phyloP scores from a whole-genome alignment of 179 eudicot species.

The Nepenthes alata region DNA sequence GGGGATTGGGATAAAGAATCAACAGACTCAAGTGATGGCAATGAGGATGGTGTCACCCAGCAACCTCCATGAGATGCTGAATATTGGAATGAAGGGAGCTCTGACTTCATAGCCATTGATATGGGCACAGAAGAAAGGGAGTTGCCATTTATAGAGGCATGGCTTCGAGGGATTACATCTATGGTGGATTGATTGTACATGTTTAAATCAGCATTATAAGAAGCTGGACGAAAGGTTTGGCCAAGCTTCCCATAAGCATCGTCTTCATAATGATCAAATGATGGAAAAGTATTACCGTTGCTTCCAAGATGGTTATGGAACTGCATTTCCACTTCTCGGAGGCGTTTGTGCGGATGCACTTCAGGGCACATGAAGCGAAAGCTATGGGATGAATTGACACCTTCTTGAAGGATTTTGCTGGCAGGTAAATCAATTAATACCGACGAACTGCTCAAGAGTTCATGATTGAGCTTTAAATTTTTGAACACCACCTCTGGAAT shows the following conservation, averaged over 20 bases:
- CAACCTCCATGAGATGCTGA: constrained; percentile 38
- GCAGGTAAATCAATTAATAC: constrained; percentile 24
- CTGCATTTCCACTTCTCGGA: constrained; percentile 28
- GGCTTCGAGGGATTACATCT: constrained; percentile 40
- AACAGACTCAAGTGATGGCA: constrained; percentile 51
- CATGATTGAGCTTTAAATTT: constrained; percentile 24
- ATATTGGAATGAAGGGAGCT: constrained; percentile 93
- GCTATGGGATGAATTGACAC: constrained; percentile 16
- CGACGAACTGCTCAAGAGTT: constrained; percentile 17
- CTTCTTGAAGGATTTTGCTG: constrained; percentile 24
- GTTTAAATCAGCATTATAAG: constrained; percentile 27
- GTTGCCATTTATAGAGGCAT: constrained; percentile 61
- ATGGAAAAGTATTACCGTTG: constrained; percentile 16
- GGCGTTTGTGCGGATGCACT: constrained; percentile 42
- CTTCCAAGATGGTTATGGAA: constrained; percentile 18
- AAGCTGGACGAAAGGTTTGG: constrained; percentile 27
- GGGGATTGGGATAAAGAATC: constrained; percentile 48
- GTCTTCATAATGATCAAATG: constrained; percentile 26
- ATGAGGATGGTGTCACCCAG: constrained; percentile 36
- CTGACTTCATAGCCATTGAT: constrained; percentile 52
- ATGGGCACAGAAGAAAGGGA: constrained; percentile 43
- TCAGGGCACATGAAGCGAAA: constrained; percentile 19
- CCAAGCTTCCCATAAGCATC: constrained; percentile 17
- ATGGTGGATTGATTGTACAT: constrained; percentile 17
- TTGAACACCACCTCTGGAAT: constrained; percentile 47